Evolutionary conservation across 345 rosid genomes (phyloP).

Genomic region (Dipteronia sinensis): DNA sequence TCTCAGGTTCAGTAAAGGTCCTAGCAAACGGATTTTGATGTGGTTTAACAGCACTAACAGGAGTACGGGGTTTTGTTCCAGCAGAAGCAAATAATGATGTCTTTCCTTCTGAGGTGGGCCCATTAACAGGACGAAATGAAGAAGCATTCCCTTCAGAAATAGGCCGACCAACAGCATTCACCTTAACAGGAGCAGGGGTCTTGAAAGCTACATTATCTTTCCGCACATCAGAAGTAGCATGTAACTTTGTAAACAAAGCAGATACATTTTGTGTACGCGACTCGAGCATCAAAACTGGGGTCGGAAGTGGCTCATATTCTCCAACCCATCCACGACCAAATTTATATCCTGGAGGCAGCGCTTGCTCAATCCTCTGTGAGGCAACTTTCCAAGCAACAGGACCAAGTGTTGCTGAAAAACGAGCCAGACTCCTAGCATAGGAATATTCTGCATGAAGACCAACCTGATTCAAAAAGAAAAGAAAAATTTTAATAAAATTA

Average conservation of each 20-base stretch:
- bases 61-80: conserved; percentile 27
- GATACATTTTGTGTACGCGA: conserved; percentile 44
- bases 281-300: conserved; percentile 70
- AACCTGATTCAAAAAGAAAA: conserved; percentile 47
- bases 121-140: conserved; percentile 38
- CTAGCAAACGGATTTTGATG: conserved; percentile 43
- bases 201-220: conserved; percentile 38
- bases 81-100: conserved; percentile 39
- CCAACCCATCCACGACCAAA: conserved; percentile 93
- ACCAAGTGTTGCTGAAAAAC: conserved; percentile 83
- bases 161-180: conserved; percentile 29
- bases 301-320: conserved; percentile 86
- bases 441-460: conserved; percentile 87
- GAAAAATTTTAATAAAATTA: conserved; percentile 11
- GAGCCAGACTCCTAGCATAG: conserved; percentile 83
- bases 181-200: conserved; percentile 34
- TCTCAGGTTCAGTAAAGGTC: conserved; percentile 41
- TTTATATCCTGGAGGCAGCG: conserved; percentile 67
- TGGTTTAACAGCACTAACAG: conserved; percentile 32
- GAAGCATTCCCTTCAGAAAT: conserved; percentile 43
- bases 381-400: conserved; percentile 87
- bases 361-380: conserved; percentile 70
- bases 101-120: conserved; percentile 40
- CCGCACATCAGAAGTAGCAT: conserved; percentile 29
- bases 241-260: conserved; percentile 38